Evolutionary conservation across 2,329 filamentous ascomycete genomes (phyloP), one percentile per base, ranked within the genome.

Genomic region (Penicillium palitans): DNA sequence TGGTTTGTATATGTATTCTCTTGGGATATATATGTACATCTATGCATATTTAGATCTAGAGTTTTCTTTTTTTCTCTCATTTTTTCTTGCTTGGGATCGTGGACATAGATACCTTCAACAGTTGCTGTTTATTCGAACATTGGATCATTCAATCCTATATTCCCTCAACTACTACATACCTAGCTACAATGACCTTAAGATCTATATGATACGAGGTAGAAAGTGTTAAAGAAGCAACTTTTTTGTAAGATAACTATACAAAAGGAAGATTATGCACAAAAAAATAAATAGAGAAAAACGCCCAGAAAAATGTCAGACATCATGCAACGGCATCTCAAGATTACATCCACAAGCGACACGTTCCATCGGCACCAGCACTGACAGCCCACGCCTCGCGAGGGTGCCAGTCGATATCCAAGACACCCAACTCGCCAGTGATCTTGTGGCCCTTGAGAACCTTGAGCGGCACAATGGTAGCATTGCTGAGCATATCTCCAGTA

Each of bases 351-450:
- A 99, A 78, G 69, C 93, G 87, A 77, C 91, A 90, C 15, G 90
- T 96, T 42, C 93, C 93, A 80, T 99, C 95, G 1, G 93, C 93
- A 66, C 95, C 95, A 47, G 93, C 93, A 80, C 90, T 96, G 53
- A 96, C 88, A 76, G 90, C 89, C 95, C 95, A 98, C 2, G 93
- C 91, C 76, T 98, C 91, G 63, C 84, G 86, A 6, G 92, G 91
- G 80, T 99, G 95, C 96, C 96, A 99, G 71, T 96, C 91, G 29
- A 99, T 80, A 74, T 96, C 93, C 81, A 98, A 83, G 17, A 98
- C 93, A 65, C 95, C 95, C 58, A 99, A 78, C 66, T 92, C 89
- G 71, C 86, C 89, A 71, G 90, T 89, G 3, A 98, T 87, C 76
- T 89, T 90, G 78, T 99, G 95, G 1, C 95, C 95, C 70, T 86